phyloP scores from a whole-genome alignment of 352 stramenopile genomes.

The Globisporangium cylindrosporum region DNA sequence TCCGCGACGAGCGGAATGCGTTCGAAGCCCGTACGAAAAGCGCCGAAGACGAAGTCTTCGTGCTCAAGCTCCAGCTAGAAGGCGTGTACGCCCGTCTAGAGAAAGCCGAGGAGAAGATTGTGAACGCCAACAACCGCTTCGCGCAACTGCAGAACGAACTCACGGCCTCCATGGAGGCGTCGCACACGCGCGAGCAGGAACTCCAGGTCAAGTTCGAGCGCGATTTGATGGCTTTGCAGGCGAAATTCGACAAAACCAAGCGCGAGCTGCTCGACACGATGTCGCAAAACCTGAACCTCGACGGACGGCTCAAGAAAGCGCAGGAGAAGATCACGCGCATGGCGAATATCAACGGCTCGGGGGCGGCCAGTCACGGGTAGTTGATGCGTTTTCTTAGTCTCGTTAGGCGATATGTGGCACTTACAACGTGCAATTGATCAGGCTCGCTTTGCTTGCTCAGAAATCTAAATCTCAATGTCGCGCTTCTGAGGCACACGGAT shows the following conservation, averaged over 20 bases:
- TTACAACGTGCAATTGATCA: neutral
- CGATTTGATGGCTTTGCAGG: slow-evolving; percentile 41
- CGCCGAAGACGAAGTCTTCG: slow-evolving; percentile 34
- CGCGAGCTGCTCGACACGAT: slow-evolving; percentile 71
- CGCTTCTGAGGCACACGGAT: slow-evolving; percentile 83
- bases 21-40: slow-evolving; percentile 26
- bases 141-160: slow-evolving; percentile 31
- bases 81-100: slow-evolving; percentile 44
- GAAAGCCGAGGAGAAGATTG: slow-evolving; percentile 29
- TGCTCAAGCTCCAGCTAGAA: slow-evolving; percentile 46
- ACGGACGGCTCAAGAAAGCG: slow-evolving; percentile 55
- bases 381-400: neutral
- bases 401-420: neutral
- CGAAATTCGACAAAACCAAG: slow-evolving; percentile 74
- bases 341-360: slow-evolving; percentile 13
- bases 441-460: neutral
- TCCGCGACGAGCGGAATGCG: slow-evolving; percentile 23
- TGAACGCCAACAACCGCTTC: slow-evolving; percentile 23
- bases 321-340: slow-evolving; percentile 70
- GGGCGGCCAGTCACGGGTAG: neutral
- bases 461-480: slow-evolving; percentile 90
- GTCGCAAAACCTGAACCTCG: slow-evolving; percentile 58
- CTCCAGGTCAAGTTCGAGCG: slow-evolving; percentile 40
- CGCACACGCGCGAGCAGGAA: slow-evolving; percentile 38
- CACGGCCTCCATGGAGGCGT: slow-evolving; percentile 22